These are phyloP conservation scores for Coprinopsis sp. DNA, from an alignment of 768 basidiomycete genomes.

Conservation along the genomic window DNA sequence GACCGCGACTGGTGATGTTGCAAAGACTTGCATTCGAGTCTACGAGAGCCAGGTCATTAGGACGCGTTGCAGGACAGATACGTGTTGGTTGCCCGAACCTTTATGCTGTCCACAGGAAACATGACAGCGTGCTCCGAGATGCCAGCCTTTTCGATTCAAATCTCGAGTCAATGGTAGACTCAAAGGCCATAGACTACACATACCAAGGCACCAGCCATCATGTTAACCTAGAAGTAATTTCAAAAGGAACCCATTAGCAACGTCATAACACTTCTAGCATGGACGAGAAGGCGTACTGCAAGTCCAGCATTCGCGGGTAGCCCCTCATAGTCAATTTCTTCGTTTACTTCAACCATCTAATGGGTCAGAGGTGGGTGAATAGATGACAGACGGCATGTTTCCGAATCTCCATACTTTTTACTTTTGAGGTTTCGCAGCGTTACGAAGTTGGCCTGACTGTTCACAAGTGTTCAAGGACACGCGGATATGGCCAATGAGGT, in stretches of 20 bases:
- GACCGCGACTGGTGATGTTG: constrained; percentile 76
- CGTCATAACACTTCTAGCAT: constrained; percentile 1
- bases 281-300: constrained; percentile 38
- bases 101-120: constrained; percentile 98
- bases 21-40: constrained; percentile 99
- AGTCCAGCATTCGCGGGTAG: constrained; percentile 72
- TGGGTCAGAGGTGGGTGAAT: neutral
- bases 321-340: constrained; percentile 15
- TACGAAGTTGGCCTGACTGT: no score
- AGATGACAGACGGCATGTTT: no score
- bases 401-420: no score
- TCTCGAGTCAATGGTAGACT: constrained; percentile 1
- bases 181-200: constrained; percentile 29
- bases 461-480: no score
- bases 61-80: neutral
- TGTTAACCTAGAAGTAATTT: constrained; percentile 67
- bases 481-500: no score
- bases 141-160: constrained; percentile 63
- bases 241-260: constrained; percentile 12
- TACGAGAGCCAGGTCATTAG: constrained; percentile 27
- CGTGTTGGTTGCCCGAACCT: constrained; percentile 47
- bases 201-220: constrained; percentile 95
- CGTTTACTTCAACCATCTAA: neutral
- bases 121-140: constrained; percentile 99
- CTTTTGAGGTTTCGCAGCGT: no score